A percentile compares a stretch with the other conserved stretches of the same genome.
These are phyloP conservation scores for Umbelopsis sp. DNA, from an alignment of 371 early-diverging fungal genomes.

Conservation along the genomic window DNA sequence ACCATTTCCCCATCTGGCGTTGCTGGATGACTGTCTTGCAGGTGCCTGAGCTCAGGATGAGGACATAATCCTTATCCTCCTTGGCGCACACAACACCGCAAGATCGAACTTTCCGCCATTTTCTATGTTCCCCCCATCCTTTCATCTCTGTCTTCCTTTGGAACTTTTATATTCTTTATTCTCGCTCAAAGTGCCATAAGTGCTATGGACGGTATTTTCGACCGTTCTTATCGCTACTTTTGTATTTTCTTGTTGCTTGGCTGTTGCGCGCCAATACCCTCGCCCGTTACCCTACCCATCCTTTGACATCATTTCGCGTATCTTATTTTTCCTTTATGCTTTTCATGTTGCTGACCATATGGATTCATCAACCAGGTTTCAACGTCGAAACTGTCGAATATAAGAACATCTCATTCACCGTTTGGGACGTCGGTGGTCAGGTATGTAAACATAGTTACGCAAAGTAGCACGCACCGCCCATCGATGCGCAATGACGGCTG, in stretches of 20 bases:
- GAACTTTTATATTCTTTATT: background rate
- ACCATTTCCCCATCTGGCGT: constrained; percentile 45
- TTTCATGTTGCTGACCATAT: background rate
- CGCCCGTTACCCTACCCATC: background rate
- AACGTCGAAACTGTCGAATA: constrained; percentile 94
- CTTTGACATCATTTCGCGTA: constrained; percentile 17
- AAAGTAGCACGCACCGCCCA: background rate
- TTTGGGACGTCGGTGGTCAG: constrained; percentile 95
- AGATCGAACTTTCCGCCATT: background rate
- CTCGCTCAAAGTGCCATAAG: background rate
- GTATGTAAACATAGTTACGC: constrained; percentile 44
- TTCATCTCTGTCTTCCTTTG: background rate
- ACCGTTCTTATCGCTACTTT: background rate
- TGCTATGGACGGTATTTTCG: background rate
- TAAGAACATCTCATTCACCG: constrained; percentile 97
- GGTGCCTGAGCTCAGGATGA: background rate
- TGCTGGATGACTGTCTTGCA: constrained; percentile 22
- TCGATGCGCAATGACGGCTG: background rate
- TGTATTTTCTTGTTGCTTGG: constrained; percentile 17
- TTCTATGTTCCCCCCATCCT: background rate
- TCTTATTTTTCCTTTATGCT: background rate
- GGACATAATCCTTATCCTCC: background rate
- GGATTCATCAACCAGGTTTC: constrained; percentile 62
- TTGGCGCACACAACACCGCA: background rate
- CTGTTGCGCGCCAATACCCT: background rate